Evolutionary conservation across 148 eudicot species (phyloP).

Genomic region (Rhododendron ferrugineum): DNA sequence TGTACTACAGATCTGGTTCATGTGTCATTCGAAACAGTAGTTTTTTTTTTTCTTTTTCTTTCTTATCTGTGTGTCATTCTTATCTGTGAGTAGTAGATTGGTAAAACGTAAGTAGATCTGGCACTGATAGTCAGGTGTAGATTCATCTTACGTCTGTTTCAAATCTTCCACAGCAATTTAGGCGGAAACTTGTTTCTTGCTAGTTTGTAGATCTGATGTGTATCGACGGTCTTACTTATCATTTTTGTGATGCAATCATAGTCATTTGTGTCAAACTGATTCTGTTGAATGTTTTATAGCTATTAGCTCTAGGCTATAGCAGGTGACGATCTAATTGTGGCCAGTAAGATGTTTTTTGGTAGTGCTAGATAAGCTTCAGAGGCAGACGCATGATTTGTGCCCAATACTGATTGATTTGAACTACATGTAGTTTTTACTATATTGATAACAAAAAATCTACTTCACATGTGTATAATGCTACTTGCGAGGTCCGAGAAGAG

Average conservation of each 20-base stretch:
- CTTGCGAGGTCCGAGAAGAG: too few relatives aligned
- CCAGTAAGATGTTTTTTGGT: too few relatives aligned
- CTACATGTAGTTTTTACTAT: too few relatives aligned
- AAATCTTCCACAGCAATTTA: background rate
- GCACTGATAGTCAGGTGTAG: background rate
- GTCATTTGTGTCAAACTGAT: background rate
- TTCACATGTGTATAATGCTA: too few relatives aligned
- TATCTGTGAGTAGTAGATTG: background rate
- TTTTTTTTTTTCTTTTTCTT: background rate
- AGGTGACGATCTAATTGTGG: too few relatives aligned
- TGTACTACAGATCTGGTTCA: constrained; percentile 10
- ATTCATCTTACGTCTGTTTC: background rate
- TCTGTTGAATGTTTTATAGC: background rate
- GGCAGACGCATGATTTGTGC: too few relatives aligned
- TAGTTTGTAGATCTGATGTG: background rate
- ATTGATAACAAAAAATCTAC: too few relatives aligned
- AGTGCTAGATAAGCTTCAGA: too few relatives aligned
- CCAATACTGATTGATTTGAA: too few relatives aligned
- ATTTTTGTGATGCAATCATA: background rate
- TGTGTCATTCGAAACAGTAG: background rate
- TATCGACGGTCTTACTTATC: background rate
- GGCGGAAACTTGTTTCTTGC: background rate
- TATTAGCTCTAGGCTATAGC: too few relatives aligned
- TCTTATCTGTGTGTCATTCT: background rate
- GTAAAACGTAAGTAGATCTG: background rate